phyloP scores from a whole-genome alignment of 352 stramenopile genomes.

The Globisporangium paroecandrum region DNA sequence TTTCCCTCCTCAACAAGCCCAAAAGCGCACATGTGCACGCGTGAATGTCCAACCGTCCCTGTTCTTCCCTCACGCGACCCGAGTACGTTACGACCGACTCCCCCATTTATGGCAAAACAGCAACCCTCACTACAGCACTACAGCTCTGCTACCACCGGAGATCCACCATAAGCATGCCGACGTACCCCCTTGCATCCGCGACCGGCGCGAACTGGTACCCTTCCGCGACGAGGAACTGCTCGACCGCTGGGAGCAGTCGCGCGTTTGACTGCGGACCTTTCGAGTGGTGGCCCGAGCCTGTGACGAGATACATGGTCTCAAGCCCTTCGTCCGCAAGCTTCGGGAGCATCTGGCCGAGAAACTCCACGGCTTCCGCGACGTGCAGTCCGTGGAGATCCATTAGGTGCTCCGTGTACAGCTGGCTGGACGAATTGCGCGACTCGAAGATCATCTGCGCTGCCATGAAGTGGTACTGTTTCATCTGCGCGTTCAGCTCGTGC shows the following conservation, averaged over 20 bases:
- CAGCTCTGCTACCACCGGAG: slow-evolving; percentile 53
- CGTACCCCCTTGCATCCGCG: slow-evolving; percentile 65
- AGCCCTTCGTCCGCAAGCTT: slow-evolving; percentile 67
- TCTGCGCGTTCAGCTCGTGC: slow-evolving; percentile 79
- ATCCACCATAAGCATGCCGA: slow-evolving; percentile 84
- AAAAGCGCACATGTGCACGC: background rate
- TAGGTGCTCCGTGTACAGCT: slow-evolving; percentile 73
- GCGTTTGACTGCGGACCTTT: slow-evolving; percentile 62
- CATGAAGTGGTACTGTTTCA: slow-evolving; percentile 80
- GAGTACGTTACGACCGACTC: background rate
- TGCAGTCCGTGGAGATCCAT: slow-evolving; percentile 85
- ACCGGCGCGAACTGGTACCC: slow-evolving; percentile 75
- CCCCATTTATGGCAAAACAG: slow-evolving; percentile 1
- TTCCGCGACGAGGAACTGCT: slow-evolving; percentile 73
- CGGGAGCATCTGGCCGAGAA: slow-evolving; percentile 70
- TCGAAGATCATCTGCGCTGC: slow-evolving; percentile 79
- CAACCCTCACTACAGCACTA: background rate
- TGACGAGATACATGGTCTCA: slow-evolving; percentile 77
- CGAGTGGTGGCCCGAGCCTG: slow-evolving; percentile 80
- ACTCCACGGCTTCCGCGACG: slow-evolving; percentile 75
- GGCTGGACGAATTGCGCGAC: slow-evolving; percentile 64
- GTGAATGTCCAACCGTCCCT: slow-evolving; percentile 12
- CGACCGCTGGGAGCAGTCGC: slow-evolving; percentile 67
- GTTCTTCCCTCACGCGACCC: background rate
- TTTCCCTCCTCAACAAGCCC: background rate